Conservation (phyloP, 1,139 yeast species). For the Schwanniomyces etchellsii region DNA sequence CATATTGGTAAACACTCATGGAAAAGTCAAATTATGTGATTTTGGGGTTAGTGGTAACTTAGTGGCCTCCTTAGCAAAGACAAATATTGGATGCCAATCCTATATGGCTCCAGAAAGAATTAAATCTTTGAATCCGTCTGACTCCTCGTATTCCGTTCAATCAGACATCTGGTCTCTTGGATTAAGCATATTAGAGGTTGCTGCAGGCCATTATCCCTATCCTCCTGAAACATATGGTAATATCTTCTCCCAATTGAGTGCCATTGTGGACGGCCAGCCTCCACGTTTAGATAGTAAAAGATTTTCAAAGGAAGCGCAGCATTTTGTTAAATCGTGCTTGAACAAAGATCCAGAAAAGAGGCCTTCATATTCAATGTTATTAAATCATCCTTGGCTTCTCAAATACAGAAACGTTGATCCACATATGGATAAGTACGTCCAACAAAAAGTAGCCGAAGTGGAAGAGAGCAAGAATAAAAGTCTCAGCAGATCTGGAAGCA, state of each 20-base stretch:
- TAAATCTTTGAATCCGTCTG: slow-evolving; percentile 53
- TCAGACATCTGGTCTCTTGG: slow-evolving; percentile 97
- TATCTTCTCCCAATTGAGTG: slow-evolving; percentile 88
- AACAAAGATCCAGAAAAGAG: slow-evolving; percentile 76
- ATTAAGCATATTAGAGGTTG: slow-evolving; percentile 79
- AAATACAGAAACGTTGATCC: slow-evolving; percentile 39
- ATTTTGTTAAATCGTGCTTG: slow-evolving; percentile 74
- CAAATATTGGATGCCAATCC: slow-evolving; percentile 96
- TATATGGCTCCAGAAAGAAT: slow-evolving; percentile 99
- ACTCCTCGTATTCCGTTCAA: slow-evolving; percentile 83
- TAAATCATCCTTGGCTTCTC: slow-evolving; percentile 79
- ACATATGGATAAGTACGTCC: slow-evolving; percentile 37
- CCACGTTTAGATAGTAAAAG: slow-evolving; percentile 55
- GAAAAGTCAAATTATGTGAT: slow-evolving; percentile 89
- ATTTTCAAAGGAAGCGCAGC: slow-evolving; percentile 72
- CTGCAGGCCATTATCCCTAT: slow-evolving; percentile 89
- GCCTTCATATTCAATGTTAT: slow-evolving; percentile 73
- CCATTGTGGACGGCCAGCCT: slow-evolving; percentile 95
- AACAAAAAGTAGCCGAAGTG: slow-evolving; percentile 25
- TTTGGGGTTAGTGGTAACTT: slow-evolving; percentile 95
- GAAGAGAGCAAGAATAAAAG: slow-evolving; percentile 15
- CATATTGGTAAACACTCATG: slow-evolving; percentile 71
- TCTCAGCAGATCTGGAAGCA: slow-evolving; percentile 11
- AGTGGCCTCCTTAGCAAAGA: slow-evolving; percentile 92
- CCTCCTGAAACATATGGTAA: slow-evolving; percentile 91